phyloP scores from a whole-genome alignment of 1,284 basidiomycete species.

The Bjerkandera adusta region DNA sequence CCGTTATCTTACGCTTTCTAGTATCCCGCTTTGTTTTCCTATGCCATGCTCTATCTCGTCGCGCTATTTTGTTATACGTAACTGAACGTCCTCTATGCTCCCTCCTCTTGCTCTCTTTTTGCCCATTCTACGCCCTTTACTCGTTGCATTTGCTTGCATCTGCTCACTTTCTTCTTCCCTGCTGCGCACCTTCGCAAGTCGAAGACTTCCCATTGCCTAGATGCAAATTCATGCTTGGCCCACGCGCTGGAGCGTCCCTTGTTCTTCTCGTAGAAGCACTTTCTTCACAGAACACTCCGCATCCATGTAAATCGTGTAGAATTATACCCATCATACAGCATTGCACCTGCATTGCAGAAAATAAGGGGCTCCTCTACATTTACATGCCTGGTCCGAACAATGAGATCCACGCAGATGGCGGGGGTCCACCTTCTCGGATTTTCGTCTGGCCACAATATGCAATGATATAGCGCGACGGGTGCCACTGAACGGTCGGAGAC shows the following conservation, averaged over 20 bases:
- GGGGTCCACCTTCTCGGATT: slow-evolving; percentile 54
- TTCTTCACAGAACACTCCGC: too few relatives aligned
- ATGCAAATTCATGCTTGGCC: too few relatives aligned
- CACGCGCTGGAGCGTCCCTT: too few relatives aligned
- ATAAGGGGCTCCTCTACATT: slow-evolving; percentile 6
- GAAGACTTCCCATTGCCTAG: too few relatives aligned
- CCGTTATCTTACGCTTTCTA: too few relatives aligned
- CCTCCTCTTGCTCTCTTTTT: slow-evolving; percentile 1
- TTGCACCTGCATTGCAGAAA: too few relatives aligned
- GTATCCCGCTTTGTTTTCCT: too few relatives aligned
- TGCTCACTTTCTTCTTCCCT: slow-evolving; percentile 5
- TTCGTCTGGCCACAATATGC: slow-evolving; percentile 77
- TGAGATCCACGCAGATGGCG: slow-evolving; percentile 63
- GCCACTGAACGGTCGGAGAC: slow-evolving; percentile 72
- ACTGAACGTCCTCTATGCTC: neutral
- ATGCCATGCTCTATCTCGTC: too few relatives aligned
- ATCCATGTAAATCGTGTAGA: too few relatives aligned
- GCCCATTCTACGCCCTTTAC: neutral
- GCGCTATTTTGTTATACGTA: neutral
- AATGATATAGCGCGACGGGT: slow-evolving; percentile 73
- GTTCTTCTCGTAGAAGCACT: too few relatives aligned
- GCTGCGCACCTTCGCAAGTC: slow-evolving; percentile 1
- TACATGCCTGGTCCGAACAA: slow-evolving; percentile 54
- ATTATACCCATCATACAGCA: too few relatives aligned
- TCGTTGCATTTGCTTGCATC: slow-evolving; percentile 7